phyloP scores from a whole-genome alignment of 306 rosid species.

The Trichosanthes cucumerina region DNA sequence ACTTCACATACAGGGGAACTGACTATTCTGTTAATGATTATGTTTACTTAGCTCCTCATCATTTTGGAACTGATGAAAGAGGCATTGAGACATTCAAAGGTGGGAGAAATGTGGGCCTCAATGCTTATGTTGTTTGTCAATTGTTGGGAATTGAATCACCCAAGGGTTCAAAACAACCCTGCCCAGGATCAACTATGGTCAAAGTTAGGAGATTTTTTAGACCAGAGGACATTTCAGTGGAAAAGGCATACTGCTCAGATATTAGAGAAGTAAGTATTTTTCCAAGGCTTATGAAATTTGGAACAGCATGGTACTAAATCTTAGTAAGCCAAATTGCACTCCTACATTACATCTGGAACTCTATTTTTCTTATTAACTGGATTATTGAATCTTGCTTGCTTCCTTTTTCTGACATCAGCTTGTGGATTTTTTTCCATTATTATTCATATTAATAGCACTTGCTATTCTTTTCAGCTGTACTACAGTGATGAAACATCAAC shows the following conservation, averaged over 20 bases:
- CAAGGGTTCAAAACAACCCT: slow-evolving; percentile 40
- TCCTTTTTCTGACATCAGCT: background rate
- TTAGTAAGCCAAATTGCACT: background rate
- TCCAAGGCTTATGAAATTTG: background rate
- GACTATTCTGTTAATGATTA: slow-evolving; percentile 56
- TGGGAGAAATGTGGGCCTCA: slow-evolving; percentile 86
- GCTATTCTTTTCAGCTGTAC: slow-evolving; percentile 26
- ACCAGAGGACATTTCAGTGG: slow-evolving; percentile 77
- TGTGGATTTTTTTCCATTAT: background rate
- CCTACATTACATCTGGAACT: slow-evolving; percentile 1
- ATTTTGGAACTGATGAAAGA: slow-evolving; percentile 38
- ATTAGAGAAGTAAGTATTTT: slow-evolving; percentile 32
- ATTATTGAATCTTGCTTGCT: background rate
- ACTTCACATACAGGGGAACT: slow-evolving; percentile 42
- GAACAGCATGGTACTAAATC: background rate
- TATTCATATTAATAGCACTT: background rate
- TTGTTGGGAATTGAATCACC: slow-evolving; percentile 41
- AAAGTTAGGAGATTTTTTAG: slow-evolving; percentile 78
- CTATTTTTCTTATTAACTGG: background rate
- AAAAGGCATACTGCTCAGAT: slow-evolving; percentile 51
- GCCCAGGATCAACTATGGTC: slow-evolving; percentile 38
- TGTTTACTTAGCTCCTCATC: slow-evolving; percentile 50
- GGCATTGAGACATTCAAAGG: slow-evolving; percentile 50
- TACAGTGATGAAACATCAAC: slow-evolving; percentile 32
- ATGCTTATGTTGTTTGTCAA: slow-evolving; percentile 74